Conservation (phyloP, 2,329 filamentous ascomycete species). For the Penicillium sumatraense region DNA sequence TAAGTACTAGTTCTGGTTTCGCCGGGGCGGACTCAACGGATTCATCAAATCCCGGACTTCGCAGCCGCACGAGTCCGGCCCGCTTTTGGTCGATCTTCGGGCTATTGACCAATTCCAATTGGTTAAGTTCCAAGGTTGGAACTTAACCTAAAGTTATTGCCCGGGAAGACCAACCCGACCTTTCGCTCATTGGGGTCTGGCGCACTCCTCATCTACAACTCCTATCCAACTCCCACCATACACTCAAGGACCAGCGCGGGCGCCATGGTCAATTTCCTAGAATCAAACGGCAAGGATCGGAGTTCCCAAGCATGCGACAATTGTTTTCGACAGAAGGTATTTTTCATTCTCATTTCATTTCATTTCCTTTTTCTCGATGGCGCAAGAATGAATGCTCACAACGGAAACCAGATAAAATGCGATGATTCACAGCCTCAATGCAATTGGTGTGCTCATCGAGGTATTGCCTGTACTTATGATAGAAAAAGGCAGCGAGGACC, state of each 20-base stretch:
- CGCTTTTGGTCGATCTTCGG: not conserved
- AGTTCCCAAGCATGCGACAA: constrained; percentile 5
- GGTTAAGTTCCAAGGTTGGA: no score
- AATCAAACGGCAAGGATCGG: not conserved
- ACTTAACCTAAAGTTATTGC: not conserved
- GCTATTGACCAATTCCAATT: no score
- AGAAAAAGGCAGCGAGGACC: constrained; percentile 6
- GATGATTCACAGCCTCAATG: constrained; percentile 2
- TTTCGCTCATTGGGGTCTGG: not conserved
- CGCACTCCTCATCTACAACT: not conserved
- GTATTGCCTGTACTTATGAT: constrained; percentile 6
- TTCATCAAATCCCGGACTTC: not conserved
- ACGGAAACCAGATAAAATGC: constrained; percentile 3
- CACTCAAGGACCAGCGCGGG: not conserved
- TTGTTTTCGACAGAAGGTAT: constrained; percentile 8
- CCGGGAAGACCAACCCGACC: not conserved
- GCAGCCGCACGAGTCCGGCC: not conserved
- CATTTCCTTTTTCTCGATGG: not conserved
- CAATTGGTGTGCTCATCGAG: constrained; percentile 6
- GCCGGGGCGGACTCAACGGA: no score
- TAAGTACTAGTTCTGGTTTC: not conserved
- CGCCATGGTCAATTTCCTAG: not conserved
- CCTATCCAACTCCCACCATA: not conserved
- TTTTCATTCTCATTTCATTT: not conserved
- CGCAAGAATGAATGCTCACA: not conserved